Conservation (phyloP, 768 basidiomycete species). For the Rhizopogon vesiculosus region DNA sequence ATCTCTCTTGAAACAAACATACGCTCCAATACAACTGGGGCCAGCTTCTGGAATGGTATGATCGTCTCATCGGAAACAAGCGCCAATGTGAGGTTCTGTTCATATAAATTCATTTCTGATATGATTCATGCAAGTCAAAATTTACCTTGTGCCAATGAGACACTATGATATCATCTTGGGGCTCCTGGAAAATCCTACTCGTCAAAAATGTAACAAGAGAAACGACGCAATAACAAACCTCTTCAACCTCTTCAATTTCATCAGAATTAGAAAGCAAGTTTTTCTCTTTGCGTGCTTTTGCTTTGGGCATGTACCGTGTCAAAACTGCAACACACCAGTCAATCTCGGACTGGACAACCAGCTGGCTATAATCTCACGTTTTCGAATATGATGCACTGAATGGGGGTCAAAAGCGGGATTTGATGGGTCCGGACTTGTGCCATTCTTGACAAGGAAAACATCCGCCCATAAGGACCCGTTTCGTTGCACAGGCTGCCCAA, state of each 20-base stretch:
- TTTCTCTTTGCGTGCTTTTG: conserved; percentile 76
- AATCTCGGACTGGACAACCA: conserved; percentile 1
- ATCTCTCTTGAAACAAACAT: conserved; percentile 22
- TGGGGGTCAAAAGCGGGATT: conserved; percentile 46
- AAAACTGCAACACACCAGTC: conserved; percentile 47
- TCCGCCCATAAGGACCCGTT: conserved; percentile 87
- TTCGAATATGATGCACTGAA: conserved; percentile 67
- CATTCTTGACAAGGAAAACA: conserved; percentile 66
- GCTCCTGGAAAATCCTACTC: conserved; percentile 13
- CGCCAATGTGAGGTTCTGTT: conserved; percentile 82
- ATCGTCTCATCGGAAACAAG: conserved; percentile 67
- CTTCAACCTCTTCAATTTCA: conserved; percentile 39
- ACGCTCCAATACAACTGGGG: conserved; percentile 62
- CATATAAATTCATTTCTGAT: conserved; percentile 1
- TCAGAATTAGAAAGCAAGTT: conserved; percentile 58
- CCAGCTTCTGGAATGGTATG: conserved; percentile 50
- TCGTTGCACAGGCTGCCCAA: conserved; percentile 58
- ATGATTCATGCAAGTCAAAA: conserved; percentile 6
- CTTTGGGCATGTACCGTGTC: conserved; percentile 76
- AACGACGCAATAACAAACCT: conserved; percentile 33
- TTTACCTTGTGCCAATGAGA: conserved; percentile 81
- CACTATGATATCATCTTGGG: conserved; percentile 54
- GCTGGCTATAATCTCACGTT: conserved; percentile 45
- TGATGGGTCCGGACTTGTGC: conserved; percentile 60
- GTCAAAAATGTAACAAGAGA: conserved; percentile 6